A percentile compares a stretch with the other conserved stretches of the same genome.
phyloP scores from a whole-genome alignment of 2,329 filamentous ascomycete genomes.

The Cryphonectria japonica region DNA sequence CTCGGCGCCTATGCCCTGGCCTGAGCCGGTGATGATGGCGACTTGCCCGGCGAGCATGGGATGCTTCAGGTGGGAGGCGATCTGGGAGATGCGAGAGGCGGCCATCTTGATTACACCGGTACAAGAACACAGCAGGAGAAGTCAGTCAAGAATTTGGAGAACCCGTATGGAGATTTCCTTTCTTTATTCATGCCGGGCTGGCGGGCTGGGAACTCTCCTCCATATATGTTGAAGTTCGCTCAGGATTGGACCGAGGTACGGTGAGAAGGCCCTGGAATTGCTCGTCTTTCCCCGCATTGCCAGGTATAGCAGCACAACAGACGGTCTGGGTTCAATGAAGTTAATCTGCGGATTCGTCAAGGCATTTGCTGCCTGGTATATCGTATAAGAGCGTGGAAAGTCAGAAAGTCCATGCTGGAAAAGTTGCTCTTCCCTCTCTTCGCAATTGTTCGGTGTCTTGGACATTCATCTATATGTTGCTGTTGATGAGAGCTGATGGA shows the following conservation, averaged over 20 bases:
- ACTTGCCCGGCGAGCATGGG: conserved; percentile 80
- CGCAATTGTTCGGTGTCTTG: neutral
- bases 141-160: too few species aligned
- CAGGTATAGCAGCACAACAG: neutral
- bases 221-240: neutral
- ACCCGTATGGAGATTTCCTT: neutral
- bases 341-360: neutral
- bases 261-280: too few species aligned
- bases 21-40: conserved; percentile 85
- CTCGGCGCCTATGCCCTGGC: conserved; percentile 88
- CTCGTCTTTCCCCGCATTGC: neutral
- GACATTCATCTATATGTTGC: too few species aligned
- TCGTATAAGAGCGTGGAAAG: neutral
- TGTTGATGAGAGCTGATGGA: too few species aligned
- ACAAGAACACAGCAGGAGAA: neutral
- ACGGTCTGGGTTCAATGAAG: neutral
- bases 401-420: neutral
- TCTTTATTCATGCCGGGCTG: neutral
- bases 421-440: neutral
- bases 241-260: neutral
- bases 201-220: neutral
- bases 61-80: conserved; percentile 80
- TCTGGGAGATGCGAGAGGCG: conserved; percentile 66
- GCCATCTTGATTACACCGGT: conserved; percentile 43
- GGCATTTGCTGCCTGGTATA: neutral